A percentile compares a stretch with the other conserved stretches of the same genome.
phyloP scores from a whole-genome alignment of 306 rosid genomes.

The Inga leiocalycina region DNA sequence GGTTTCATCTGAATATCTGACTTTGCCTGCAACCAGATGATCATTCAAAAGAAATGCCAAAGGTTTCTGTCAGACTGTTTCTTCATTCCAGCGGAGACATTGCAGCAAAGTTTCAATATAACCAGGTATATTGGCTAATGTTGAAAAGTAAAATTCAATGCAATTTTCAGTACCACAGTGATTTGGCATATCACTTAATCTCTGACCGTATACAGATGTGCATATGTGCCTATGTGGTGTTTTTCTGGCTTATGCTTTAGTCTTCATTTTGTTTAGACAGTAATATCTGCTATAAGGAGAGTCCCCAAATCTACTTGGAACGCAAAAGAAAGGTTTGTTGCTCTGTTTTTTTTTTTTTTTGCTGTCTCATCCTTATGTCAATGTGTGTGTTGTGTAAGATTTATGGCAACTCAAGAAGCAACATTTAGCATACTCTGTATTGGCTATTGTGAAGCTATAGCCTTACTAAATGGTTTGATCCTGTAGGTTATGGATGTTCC shows the following conservation, averaged over 20 bases:
- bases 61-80: constrained; percentile 65
- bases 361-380: background rate
- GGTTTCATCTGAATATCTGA: constrained; percentile 26
- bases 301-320: constrained; percentile 80
- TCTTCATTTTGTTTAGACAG: constrained; percentile 47
- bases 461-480: constrained; percentile 31
- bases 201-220: constrained; percentile 20
- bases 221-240: background rate
- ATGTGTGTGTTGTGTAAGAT: background rate
- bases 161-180: background rate
- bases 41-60: constrained; percentile 48
- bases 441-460: constrained; percentile 13
- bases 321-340: constrained; percentile 70
- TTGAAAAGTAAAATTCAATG: background rate
- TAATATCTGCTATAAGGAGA: constrained; percentile 64
- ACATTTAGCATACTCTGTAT: constrained; percentile 6
- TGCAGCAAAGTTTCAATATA: constrained; percentile 75
- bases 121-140: constrained; percentile 57
- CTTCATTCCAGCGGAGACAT: constrained; percentile 77
- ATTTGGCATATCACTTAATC: background rate
- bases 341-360: background rate
- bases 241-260: constrained; percentile 28
- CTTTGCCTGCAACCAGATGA: constrained; percentile 45
- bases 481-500: constrained; percentile 91
- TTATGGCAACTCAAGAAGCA: background rate